phyloP scores from a whole-genome alignment of 768 basidiomycete genomes.

The Imleria badia region DNA sequence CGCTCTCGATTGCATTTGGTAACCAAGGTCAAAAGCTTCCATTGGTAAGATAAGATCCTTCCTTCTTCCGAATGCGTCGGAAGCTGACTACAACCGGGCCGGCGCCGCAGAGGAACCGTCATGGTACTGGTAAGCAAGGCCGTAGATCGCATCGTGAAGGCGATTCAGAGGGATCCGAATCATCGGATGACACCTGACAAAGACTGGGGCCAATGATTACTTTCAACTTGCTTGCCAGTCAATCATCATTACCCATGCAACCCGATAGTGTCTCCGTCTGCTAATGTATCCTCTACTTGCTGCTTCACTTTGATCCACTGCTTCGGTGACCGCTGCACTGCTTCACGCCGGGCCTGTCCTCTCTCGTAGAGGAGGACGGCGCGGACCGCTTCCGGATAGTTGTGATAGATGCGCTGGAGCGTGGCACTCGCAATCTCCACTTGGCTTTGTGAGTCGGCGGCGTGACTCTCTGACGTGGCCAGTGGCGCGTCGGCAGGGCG shows the following conservation, averaged over 20 bases:
- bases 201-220: conserved; percentile 9
- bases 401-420: conserved; percentile 45
- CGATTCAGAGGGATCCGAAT: conserved; percentile 62
- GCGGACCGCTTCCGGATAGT: conserved; percentile 49
- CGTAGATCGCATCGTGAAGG: conserved; percentile 57
- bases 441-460: conserved; percentile 22
- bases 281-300: conserved; percentile 25
- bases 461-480: conserved; percentile 13
- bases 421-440: conserved; percentile 38
- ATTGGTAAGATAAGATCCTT: conserved; percentile 60
- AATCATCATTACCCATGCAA: conserved; percentile 24
- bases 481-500: conserved; percentile 21
- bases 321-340: conserved; percentile 11
- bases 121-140: conserved; percentile 64
- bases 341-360: conserved; percentile 26
- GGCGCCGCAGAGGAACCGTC: conserved; percentile 68
- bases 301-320: conserved; percentile 21
- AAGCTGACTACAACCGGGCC: conserved; percentile 21
- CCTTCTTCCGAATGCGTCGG: conserved; percentile 22
- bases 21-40: conserved; percentile 91
- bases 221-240: conserved; percentile 9
- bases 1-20: conserved; percentile 83
- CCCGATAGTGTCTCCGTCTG: conserved; percentile 19
- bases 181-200: conserved; percentile 56
- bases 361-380: conserved; percentile 36